These are phyloP conservation scores for Boletus mariae DNA, from an alignment of 1,284 basidiomycete species.

Conservation along the genomic window DNA sequence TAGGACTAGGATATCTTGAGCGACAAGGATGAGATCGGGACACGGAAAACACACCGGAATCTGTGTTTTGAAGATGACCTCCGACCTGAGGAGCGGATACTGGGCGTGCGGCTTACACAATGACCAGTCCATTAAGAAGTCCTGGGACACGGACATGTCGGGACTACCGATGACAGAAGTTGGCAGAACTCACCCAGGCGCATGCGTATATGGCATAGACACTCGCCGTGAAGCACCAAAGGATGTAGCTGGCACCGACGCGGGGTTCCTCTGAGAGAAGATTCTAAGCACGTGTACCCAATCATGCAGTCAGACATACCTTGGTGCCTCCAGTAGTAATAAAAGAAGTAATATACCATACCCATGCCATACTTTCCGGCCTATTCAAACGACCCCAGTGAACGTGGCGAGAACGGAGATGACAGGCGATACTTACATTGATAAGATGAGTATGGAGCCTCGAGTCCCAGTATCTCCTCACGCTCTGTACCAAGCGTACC, in stretches of 20 bases:
- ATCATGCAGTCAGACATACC: constrained; percentile 41
- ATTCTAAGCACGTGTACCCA: not conserved
- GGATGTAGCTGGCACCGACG: constrained; percentile 50
- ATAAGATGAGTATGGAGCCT: constrained; percentile 78
- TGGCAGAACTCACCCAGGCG: constrained; percentile 66
- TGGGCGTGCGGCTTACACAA: constrained; percentile 58
- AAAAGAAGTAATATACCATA: constrained; percentile 62
- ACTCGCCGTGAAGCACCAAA: constrained; percentile 64
- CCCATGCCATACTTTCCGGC: constrained; percentile 78
- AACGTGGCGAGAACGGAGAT: not conserved
- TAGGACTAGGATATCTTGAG: constrained; percentile 48
- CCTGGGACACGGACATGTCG: constrained; percentile 40
- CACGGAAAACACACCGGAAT: constrained; percentile 46
- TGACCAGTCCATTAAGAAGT: constrained; percentile 81
- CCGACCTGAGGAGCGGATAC: constrained; percentile 65
- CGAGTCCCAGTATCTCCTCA: constrained; percentile 83
- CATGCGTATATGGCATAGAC: constrained; percentile 70
- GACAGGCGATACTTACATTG: constrained; percentile 55
- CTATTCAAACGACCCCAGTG: constrained; percentile 35
- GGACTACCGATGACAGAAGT: not conserved
- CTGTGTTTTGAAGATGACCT: constrained; percentile 67
- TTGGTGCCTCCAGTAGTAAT: constrained; percentile 69
- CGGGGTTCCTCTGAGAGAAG: constrained; percentile 23
- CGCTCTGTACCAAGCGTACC: constrained; percentile 79
- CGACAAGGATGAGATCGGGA: not conserved